These are phyloP conservation scores for Lagenidium sp. DNA, from an alignment of 352 stramenopile genomes.

Conservation along the genomic window DNA sequence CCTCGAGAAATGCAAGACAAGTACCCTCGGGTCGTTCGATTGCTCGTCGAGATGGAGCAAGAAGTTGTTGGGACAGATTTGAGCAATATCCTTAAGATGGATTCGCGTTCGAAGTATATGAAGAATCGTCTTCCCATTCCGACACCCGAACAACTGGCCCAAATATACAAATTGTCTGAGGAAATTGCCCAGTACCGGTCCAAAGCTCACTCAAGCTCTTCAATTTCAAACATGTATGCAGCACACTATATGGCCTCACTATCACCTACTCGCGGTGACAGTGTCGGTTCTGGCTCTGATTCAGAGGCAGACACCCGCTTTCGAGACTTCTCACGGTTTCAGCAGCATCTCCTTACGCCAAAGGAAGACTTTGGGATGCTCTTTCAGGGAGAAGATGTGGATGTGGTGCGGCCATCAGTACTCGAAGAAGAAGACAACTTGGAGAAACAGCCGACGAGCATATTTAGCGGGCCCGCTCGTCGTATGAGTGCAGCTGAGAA, in stretches of 20 bases:
- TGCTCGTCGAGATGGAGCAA: slow-evolving; percentile 84
- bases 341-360: slow-evolving; percentile 78
- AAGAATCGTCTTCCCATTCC: slow-evolving; percentile 69
- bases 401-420: slow-evolving; percentile 15
- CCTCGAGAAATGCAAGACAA: slow-evolving; percentile 82
- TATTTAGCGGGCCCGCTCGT: slow-evolving; percentile 56
- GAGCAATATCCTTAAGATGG: slow-evolving; percentile 47
- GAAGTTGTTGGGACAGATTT: slow-evolving; percentile 70
- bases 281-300: too few relatives aligned
- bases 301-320: slow-evolving; percentile 57
- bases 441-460: slow-evolving; percentile 58
- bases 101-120: slow-evolving; percentile 25
- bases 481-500: slow-evolving; percentile 79
- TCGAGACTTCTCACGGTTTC: slow-evolving; percentile 79
- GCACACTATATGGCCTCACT: too few relatives aligned
- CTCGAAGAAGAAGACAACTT: slow-evolving; percentile 63
- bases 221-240: too few relatives aligned
- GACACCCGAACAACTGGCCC: slow-evolving; percentile 74
- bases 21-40: slow-evolving; percentile 69
- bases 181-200: slow-evolving; percentile 63
- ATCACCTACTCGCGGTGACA: too few relatives aligned
- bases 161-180: slow-evolving; percentile 74
- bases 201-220: slow-evolving; percentile 28
- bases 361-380: slow-evolving; percentile 44
- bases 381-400: slow-evolving; percentile 9